Percentiles rank a stretch among this genome's conserved stretches.
Conservation (phyloP, 176 grass and related monocot species). For the Musa beccarii region DNA sequence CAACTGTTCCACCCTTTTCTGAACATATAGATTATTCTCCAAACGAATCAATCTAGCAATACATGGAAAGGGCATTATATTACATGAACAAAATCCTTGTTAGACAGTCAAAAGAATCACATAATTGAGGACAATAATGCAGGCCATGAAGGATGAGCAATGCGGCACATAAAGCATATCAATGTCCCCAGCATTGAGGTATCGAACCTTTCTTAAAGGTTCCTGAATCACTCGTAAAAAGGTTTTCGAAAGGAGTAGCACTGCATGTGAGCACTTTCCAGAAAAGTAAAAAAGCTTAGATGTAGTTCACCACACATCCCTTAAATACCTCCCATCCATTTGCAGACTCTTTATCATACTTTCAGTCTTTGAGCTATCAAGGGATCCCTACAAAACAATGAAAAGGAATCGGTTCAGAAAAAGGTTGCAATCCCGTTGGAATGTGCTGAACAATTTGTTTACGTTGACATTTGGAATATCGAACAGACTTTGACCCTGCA, state of each 20-base stretch:
- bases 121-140: background rate
- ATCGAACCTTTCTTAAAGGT: background rate
- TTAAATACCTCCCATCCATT: constrained; percentile 63
- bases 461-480: too few species aligned
- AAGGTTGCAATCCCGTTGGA: background rate
- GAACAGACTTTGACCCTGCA: too few species aligned
- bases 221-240: background rate
- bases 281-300: background rate
- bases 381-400: constrained; percentile 38
- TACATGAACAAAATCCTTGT: background rate
- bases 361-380: constrained; percentile 69
- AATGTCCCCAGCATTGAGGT: background rate
- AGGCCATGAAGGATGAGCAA: background rate
- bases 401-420: background rate
- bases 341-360: constrained; percentile 86
- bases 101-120: background rate
- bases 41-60: background rate
- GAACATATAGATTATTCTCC: too few species aligned
- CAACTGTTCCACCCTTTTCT: too few species aligned
- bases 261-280: too few species aligned
- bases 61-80: background rate
- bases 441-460: too few species aligned
- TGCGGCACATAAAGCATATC: background rate
- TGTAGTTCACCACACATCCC: constrained; percentile 66
- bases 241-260: background rate